Conservation (phyloP, 768 basidiomycete species). For the Naematelia encephala region DNA sequence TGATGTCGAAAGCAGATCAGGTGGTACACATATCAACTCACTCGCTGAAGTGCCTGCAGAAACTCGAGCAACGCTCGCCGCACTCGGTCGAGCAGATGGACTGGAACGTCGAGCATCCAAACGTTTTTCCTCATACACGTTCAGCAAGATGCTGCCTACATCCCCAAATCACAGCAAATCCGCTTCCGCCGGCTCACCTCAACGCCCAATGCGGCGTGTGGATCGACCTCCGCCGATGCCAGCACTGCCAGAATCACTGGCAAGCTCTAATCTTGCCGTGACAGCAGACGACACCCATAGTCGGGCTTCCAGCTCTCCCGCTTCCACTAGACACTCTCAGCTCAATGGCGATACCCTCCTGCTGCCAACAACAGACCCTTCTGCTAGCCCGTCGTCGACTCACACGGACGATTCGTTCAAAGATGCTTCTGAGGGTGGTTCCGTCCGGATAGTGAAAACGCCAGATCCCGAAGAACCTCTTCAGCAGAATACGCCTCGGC, state of each 20-base stretch:
- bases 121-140: constrained; percentile 90
- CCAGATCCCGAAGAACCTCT: constrained; percentile 27
- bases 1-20: background rate
- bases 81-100: constrained; percentile 77
- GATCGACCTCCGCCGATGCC: constrained; percentile 41
- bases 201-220: constrained; percentile 35
- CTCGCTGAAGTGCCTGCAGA: constrained; percentile 30
- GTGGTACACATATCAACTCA: constrained; percentile 5
- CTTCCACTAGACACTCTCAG: background rate
- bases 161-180: constrained; percentile 37
- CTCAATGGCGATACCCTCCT: constrained; percentile 1
- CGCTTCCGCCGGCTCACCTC: constrained; percentile 23
- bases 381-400: background rate
- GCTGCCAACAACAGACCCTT: background rate
- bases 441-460: constrained; percentile 19
- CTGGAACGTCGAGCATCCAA: constrained; percentile 90
- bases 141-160: constrained; percentile 81
- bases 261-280: constrained; percentile 1
- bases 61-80: constrained; percentile 66
- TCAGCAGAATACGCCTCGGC: constrained; percentile 5
- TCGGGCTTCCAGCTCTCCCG: background rate
- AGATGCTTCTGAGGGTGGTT: constrained; percentile 1
- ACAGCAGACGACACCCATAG: background rate
- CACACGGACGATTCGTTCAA: background rate
- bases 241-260: constrained; percentile 32